Conservation (phyloP, 768 basidiomycete genomes). For the Daedalea quercina region DNA sequence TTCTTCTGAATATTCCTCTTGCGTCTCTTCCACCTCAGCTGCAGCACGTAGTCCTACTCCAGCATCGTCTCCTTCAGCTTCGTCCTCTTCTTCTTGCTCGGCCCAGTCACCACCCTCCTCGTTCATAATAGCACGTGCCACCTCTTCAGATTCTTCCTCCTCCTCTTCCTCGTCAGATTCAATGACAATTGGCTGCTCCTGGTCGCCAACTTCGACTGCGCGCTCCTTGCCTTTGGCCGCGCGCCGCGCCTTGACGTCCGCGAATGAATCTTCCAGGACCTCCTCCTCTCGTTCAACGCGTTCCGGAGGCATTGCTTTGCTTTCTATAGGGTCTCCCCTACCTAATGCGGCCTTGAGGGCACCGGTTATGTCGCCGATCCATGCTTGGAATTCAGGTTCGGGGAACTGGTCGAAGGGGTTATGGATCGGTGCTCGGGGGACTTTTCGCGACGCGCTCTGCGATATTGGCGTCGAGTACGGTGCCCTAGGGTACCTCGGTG, state of each 20-base stretch:
- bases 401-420: constrained; percentile 75
- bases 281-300: constrained; percentile 24
- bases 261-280: constrained; percentile 47
- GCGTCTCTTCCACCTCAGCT: constrained; percentile 22
- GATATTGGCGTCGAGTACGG: constrained; percentile 19
- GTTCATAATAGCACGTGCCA: constrained; percentile 16
- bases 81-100: neutral
- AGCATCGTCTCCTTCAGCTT: constrained; percentile 16
- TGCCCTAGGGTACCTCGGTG: constrained; percentile 11
- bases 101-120: constrained; percentile 7
- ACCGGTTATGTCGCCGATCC: constrained; percentile 58
- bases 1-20: constrained; percentile 25
- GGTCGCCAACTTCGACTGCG: constrained; percentile 51
- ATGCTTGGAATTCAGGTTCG: constrained; percentile 60
- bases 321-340: constrained; percentile 26
- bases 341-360: constrained; percentile 53
- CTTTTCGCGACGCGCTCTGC: constrained; percentile 10
- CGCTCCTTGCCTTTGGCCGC: constrained; percentile 61
- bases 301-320: constrained; percentile 6
- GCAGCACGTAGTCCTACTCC: constrained; percentile 22
- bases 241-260: constrained; percentile 42
- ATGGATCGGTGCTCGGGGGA: constrained; percentile 43
- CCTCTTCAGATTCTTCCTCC: constrained; percentile 15
- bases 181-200: constrained; percentile 17
- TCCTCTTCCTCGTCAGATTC: constrained; percentile 16